phyloP scores from a whole-genome alignment of 1,284 basidiomycete species.

The Polyporus tsugae region DNA sequence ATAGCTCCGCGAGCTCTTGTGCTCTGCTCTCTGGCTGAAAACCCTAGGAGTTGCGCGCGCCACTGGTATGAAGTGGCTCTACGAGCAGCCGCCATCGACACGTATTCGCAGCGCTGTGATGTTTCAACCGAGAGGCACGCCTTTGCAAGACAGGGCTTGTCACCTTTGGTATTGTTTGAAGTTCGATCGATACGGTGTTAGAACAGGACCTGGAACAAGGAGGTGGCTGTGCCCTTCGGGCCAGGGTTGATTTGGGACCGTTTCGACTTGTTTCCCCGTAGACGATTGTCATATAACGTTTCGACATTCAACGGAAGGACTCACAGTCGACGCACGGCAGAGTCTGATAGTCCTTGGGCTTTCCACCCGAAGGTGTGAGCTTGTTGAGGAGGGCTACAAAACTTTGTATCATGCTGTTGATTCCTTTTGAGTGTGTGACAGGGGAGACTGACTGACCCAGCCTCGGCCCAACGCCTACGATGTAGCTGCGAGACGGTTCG shows the following conservation, averaged over 20 bases:
- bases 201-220: neutral
- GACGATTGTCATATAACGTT: neutral
- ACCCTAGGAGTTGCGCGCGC: neutral
- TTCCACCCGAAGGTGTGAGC: no score
- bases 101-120: neutral
- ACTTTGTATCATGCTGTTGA: no score
- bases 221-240: neutral
- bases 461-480: no score
- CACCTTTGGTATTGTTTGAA: neutral
- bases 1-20: neutral
- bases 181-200: neutral
- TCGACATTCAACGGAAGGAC: neutral
- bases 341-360: neutral
- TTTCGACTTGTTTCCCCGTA: neutral
- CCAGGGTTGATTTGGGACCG: neutral
- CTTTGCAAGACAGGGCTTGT: neutral
- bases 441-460: no score
- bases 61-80: neutral
- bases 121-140: neutral
- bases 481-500: neutral
- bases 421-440: no score
- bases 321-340: neutral
- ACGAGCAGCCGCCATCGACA: neutral
- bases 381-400: no score
- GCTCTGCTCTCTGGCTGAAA: neutral